Percentiles rank a stretch among this genome's conserved stretches.
Evolutionary conservation across 257 asterid genomes (phyloP).

Genomic region (Eustoma russellianum): DNA sequence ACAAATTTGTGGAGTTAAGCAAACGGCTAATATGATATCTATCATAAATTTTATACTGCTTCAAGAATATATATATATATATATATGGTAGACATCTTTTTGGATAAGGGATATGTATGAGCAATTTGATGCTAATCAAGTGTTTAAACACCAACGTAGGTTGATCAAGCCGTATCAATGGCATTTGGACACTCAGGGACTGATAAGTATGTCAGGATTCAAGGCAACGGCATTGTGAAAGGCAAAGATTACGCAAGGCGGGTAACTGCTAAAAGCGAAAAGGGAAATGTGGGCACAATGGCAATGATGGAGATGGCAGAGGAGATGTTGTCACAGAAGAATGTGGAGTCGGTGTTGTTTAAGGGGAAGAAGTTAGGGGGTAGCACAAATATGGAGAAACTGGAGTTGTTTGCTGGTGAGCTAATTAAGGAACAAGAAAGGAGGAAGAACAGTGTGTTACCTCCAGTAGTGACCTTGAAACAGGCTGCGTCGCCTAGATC

Average conservation of each 20-base stretch:
- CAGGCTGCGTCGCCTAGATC: conserved; percentile 37
- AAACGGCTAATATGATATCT: neutral
- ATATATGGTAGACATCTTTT: too few species aligned
- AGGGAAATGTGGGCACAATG: too few species aligned
- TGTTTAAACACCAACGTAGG: conserved; percentile 23
- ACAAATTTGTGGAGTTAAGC: neutral
- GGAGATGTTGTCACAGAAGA: conserved; percentile 49
- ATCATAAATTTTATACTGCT: neutral
- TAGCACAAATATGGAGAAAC: conserved; percentile 43
- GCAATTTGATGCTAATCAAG: neutral
- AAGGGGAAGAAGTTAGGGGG: conserved; percentile 53
- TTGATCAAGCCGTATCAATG: conserved; percentile 84
- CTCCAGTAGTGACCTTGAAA: conserved; percentile 36
- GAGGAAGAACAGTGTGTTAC: conserved; percentile 31
- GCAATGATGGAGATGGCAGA: conserved; percentile 22
- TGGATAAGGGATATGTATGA: neutral
- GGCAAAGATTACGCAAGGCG: neutral
- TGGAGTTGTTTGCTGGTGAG: conserved; percentile 46
- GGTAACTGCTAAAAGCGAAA: neutral
- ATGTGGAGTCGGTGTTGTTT: conserved; percentile 56
- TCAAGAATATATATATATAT: too few species aligned
- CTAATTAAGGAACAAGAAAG: conserved; percentile 58
- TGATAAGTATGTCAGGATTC: conserved; percentile 53
- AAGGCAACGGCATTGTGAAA: conserved; percentile 37
- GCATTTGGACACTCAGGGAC: conserved; percentile 58